Conservation (phyloP, 2,329 filamentous ascomycete species). For the Xylariaceae sp. region DNA sequence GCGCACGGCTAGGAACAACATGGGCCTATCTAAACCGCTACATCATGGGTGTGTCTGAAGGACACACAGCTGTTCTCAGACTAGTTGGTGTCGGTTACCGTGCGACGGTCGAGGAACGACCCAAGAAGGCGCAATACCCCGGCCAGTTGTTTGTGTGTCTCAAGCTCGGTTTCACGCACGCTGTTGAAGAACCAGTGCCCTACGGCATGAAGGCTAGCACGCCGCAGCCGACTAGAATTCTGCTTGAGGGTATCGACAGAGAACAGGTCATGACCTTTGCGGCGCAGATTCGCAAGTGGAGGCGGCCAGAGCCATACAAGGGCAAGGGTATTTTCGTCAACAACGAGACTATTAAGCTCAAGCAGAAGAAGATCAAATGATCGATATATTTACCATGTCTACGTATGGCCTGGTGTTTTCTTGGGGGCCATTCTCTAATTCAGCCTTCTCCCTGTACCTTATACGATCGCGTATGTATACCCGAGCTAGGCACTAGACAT, state of each 20-base stretch:
- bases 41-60: slow-evolving; percentile 91
- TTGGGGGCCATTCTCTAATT: slow-evolving; percentile 6
- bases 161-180: slow-evolving; percentile 95
- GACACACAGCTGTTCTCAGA: slow-evolving; percentile 86
- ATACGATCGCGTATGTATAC: slow-evolving; percentile 24
- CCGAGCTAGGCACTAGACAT: slow-evolving; percentile 22
- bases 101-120: slow-evolving; percentile 74
- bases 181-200: slow-evolving; percentile 83
- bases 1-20: slow-evolving; percentile 61
- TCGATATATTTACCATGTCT: slow-evolving; percentile 16
- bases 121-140: slow-evolving; percentile 66
- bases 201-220: slow-evolving; percentile 77
- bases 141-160: slow-evolving; percentile 86
- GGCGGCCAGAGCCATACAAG: slow-evolving; percentile 94
- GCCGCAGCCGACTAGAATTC: slow-evolving; percentile 83
- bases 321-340: slow-evolving; percentile 99
- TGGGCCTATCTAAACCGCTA: slow-evolving; percentile 87
- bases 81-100: slow-evolving; percentile 94
- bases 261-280: slow-evolving; percentile 88
- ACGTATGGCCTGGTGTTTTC: slow-evolving; percentile 12
- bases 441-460: slow-evolving; percentile 26
- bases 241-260: slow-evolving; percentile 83
- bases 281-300: slow-evolving; percentile 80
- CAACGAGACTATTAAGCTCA: slow-evolving; percentile 94
- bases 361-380: slow-evolving; percentile 96